These are phyloP conservation scores for Pseudonectria buxi DNA, from an alignment of 2,329 filamentous ascomycete species.

Conservation along the genomic window DNA sequence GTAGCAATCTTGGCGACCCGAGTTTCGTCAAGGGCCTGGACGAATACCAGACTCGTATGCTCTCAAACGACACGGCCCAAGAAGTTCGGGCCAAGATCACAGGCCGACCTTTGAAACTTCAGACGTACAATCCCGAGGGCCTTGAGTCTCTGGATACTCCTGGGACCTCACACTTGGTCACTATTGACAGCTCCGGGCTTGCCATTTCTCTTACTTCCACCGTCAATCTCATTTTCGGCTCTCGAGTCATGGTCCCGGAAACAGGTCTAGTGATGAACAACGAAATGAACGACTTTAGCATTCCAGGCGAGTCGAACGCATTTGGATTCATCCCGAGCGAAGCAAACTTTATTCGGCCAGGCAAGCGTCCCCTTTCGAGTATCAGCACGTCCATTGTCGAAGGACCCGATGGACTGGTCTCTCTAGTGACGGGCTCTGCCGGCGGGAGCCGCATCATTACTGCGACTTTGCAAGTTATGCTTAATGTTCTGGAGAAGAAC, in stretches of 20 bases:
- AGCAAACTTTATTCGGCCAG: conserved; percentile 67
- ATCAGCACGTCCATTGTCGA: conserved; percentile 75
- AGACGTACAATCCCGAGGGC: conserved; percentile 39
- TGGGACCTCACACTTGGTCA: conserved; percentile 61
- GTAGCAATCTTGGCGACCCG: conserved; percentile 70
- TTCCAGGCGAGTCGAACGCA: conserved; percentile 61
- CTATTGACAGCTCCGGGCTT: conserved; percentile 63
- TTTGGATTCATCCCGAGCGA: conserved; percentile 73
- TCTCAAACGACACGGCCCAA: conserved; percentile 55
- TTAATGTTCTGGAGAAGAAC: conserved; percentile 63
- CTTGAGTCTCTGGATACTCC: conserved; percentile 51
- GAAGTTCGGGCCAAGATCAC: conserved; percentile 42
- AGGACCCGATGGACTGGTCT: conserved; percentile 58
- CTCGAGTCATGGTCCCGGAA: conserved; percentile 67
- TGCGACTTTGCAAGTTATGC: conserved; percentile 68
- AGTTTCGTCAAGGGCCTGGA: conserved; percentile 57
- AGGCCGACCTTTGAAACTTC: conserved; percentile 32
- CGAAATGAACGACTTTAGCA: conserved; percentile 67
- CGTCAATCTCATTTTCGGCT: conserved; percentile 74
- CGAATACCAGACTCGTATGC: conserved; percentile 54
- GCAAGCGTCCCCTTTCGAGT: conserved; percentile 71
- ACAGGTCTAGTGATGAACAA: conserved; percentile 70
- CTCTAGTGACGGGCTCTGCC: conserved; percentile 67
- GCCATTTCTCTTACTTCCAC: conserved; percentile 75
- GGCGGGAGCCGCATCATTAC: conserved; percentile 84